A percentile compares a stretch with the other conserved stretches of the same genome.
These are phyloP conservation scores for Calocybe indica DNA, from an alignment of 768 basidiomycete species.

Conservation along the genomic window DNA sequence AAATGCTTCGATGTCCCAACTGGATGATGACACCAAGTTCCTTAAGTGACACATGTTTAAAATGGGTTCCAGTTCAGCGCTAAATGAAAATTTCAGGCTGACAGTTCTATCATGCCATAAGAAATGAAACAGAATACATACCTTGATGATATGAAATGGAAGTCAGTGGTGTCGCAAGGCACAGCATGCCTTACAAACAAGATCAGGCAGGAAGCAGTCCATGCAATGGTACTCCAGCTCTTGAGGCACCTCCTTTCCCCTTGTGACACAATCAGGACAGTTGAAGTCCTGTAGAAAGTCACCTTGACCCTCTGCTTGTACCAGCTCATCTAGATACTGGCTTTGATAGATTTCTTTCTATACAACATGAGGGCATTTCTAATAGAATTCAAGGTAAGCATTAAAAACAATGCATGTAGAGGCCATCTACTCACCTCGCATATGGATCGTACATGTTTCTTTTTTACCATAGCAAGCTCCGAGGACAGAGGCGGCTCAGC, in stretches of 20 bases:
- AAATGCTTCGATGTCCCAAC: slow-evolving; percentile 15
- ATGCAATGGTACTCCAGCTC: neutral
- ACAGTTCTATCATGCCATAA: too few species aligned
- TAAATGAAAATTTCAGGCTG: too few species aligned
- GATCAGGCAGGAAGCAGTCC: too few species aligned
- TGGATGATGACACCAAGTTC: slow-evolving; percentile 19
- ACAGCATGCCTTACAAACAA: slow-evolving; percentile 8
- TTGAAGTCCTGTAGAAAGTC: neutral
- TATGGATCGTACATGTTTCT: too few species aligned
- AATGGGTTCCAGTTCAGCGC: slow-evolving; percentile 9
- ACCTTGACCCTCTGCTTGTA: slow-evolving; percentile 4
- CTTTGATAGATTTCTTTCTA: slow-evolving; percentile 4
- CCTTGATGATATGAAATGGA: slow-evolving; percentile 4
- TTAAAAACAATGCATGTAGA: too few species aligned
- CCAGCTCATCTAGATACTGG: slow-evolving; percentile 9
- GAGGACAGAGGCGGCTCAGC: neutral
- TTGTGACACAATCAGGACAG: slow-evolving; percentile 8
- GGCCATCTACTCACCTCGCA: too few species aligned
- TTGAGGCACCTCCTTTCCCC: neutral
- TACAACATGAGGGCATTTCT: too few species aligned
- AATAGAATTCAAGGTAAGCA: too few species aligned
- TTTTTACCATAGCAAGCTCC: too few species aligned
- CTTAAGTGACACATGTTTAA: too few species aligned
- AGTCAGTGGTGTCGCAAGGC: neutral
- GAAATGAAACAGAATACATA: too few species aligned